A percentile compares a stretch with the other conserved stretches of the same genome.
Evolutionary conservation across 2,329 filamentous ascomycete genomes (phyloP).

Genomic region (Aspergillus hortae): DNA sequence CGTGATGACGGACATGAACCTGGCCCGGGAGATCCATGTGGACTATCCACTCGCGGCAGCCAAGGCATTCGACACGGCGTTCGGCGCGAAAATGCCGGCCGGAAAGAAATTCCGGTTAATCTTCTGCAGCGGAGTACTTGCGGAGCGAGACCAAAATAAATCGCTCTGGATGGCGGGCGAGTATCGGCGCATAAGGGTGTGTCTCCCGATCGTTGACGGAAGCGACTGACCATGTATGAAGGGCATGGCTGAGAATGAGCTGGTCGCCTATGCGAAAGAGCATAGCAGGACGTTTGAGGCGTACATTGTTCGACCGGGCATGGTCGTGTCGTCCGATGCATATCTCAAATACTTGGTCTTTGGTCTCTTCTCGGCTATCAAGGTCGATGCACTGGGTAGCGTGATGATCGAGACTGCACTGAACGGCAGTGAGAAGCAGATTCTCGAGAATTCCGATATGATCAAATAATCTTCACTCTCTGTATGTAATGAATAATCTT

Average conservation of each 20-base stretch:
- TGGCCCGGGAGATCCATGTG: background rate
- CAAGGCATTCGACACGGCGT: background rate
- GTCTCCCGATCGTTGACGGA: background rate
- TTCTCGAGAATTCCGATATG: background rate
- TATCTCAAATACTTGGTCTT: background rate
- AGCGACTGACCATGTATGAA: background rate
- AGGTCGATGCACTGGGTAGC: background rate
- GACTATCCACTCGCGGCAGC: background rate
- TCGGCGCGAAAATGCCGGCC: background rate
- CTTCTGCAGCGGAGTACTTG: conserved; percentile 36
- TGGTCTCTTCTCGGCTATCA: background rate
- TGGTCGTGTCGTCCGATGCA: background rate
- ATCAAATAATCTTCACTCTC: too few species aligned
- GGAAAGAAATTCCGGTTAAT: conserved; percentile 40
- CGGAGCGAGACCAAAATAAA: conserved; percentile 38
- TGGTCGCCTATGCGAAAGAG: background rate
- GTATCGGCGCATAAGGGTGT: conserved; percentile 25
- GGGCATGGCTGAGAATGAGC: background rate
- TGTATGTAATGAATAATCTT: too few species aligned
- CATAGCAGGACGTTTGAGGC: background rate
- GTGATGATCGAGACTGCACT: background rate
- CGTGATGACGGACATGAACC: background rate
- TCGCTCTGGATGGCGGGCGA: conserved; percentile 35
- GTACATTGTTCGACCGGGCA: background rate
- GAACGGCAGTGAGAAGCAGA: background rate